Evolutionary conservation across 495 filamentous ascomycete genomes (phyloP), one percentile per base, ranked within the genome.

Genomic region (Saxophila tyrrhenica): DNA sequence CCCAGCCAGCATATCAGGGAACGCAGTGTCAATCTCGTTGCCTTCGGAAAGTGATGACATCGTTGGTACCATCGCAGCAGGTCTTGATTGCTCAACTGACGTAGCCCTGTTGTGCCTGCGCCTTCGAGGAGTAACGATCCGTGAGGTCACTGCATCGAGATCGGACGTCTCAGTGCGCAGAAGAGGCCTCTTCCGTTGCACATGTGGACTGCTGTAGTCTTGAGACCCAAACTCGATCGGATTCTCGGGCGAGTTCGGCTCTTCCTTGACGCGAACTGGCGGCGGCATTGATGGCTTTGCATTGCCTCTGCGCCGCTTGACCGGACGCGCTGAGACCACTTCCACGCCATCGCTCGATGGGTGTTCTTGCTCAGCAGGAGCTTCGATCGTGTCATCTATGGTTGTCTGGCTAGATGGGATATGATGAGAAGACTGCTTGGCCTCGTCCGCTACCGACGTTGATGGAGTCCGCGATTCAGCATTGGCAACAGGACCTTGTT

Each of bases 141-240:
- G 52, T 8, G 52, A 48, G 0, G 56, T 56, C 11, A 65, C 32
- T 3, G 62, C 63, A 55, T 70, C 67, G n/a, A 72, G 61, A 60
- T 72, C 69, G 15, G 68, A 54, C 5, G 65, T 72, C 46, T 70
- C 68, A 22, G 41, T 63, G 15, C 63, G 66, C 15, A 47, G 10
- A 10, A 56, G 8, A 16, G 2, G 53, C 39, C 17, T 29, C 32
- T 51, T 48, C 23, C 25, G n/a, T 9, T 35, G 39, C 2, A 23
- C 16, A 17, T 55, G 53, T 9, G 64, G 65, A 52, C 68, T 71
- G 35, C 64, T 65, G 39, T 44, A 56, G 17, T 23, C 50, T 39
- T 69, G 67, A 11, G 67, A 64, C 39, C 66, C 66, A 49, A 71
- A 46, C 13, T 53, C 59, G 17, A 66, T 58, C 10, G 65, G 63